Evolutionary conservation across 148 eudicot species (phyloP).

Genomic region (Nepenthes mirabilis): DNA sequence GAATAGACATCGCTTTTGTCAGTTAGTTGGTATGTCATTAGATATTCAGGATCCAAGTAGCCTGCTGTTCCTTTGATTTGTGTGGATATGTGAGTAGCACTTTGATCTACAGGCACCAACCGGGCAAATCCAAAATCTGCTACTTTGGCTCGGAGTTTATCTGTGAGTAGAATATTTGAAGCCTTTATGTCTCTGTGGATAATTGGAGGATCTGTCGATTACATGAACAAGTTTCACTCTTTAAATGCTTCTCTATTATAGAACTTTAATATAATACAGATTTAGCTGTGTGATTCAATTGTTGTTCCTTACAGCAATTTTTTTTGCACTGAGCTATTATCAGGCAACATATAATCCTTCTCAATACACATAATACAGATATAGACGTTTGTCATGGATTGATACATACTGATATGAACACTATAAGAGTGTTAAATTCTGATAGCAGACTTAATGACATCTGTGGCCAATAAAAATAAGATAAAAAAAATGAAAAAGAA

Average conservation of each 20-base stretch:
- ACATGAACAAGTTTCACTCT: slow-evolving; percentile 12
- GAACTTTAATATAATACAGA: too few relatives aligned
- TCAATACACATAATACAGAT: too few relatives aligned
- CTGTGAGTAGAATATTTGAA: slow-evolving; percentile 65
- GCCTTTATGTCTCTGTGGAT: slow-evolving; percentile 88
- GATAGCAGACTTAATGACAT: too few relatives aligned
- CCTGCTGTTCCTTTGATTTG: slow-evolving; percentile 73
- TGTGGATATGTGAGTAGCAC: slow-evolving; percentile 60
- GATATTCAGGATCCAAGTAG: slow-evolving; percentile 77
- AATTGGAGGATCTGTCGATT: slow-evolving; percentile 64
- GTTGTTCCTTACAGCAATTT: too few relatives aligned
- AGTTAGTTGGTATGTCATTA: slow-evolving; percentile 61
- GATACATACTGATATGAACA: too few relatives aligned
- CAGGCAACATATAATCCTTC: background rate
- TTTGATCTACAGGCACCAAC: slow-evolving; percentile 33
- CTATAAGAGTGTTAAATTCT: too few relatives aligned
- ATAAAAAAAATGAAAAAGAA: too few relatives aligned
- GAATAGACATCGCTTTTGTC: slow-evolving; percentile 84
- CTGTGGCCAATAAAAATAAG: too few relatives aligned
- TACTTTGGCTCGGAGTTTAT: slow-evolving; percentile 69
- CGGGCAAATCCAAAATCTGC: slow-evolving; percentile 84
- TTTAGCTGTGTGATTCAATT: too few relatives aligned
- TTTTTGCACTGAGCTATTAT: too few relatives aligned
- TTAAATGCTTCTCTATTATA: background rate
- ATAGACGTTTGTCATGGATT: too few relatives aligned